A percentile compares a stretch with the other conserved stretches of the same genome.
Conservation (phyloP, 2,329 filamentous ascomycete genomes). For the Aspergillus sp. region DNA sequence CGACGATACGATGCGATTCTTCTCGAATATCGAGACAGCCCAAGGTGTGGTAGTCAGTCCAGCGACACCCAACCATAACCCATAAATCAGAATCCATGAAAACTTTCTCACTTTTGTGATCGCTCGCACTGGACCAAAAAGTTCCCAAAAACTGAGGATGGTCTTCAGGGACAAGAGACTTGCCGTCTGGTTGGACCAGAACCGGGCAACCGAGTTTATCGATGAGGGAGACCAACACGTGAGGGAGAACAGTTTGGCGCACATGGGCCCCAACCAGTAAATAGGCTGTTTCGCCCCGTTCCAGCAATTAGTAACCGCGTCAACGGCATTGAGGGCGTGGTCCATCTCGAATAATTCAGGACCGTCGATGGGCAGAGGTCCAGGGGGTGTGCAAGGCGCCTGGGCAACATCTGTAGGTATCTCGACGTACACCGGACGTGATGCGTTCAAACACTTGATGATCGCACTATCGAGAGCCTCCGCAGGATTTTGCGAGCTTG, state of each 20-base stretch:
- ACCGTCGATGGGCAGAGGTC: not conserved
- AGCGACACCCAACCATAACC: constrained; percentile 6
- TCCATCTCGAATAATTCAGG: no score
- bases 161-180: constrained; percentile 7
- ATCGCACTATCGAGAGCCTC: constrained; percentile 2
- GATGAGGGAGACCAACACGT: not conserved
- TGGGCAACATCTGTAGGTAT: constrained; percentile 9
- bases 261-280: constrained; percentile 4
- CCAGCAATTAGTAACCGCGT: not conserved
- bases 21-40: no score
- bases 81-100: constrained; percentile 11
- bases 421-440: constrained; percentile 14
- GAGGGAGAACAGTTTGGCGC: not conserved
- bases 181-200: constrained; percentile 8
- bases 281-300: not conserved
- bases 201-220: constrained; percentile 11
- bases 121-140: constrained; percentile 7
- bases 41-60: not conserved
- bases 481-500: not conserved
- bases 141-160: constrained; percentile 12
- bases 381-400: not conserved
- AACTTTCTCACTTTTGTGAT: not conserved
- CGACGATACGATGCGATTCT: no score
- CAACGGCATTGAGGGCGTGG: no score
- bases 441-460: constrained; percentile 1